Percentiles rank a stretch among this genome's conserved stretches.
phyloP scores from a whole-genome alignment of 306 rosid species.

The Leucaena leucocephala region DNA sequence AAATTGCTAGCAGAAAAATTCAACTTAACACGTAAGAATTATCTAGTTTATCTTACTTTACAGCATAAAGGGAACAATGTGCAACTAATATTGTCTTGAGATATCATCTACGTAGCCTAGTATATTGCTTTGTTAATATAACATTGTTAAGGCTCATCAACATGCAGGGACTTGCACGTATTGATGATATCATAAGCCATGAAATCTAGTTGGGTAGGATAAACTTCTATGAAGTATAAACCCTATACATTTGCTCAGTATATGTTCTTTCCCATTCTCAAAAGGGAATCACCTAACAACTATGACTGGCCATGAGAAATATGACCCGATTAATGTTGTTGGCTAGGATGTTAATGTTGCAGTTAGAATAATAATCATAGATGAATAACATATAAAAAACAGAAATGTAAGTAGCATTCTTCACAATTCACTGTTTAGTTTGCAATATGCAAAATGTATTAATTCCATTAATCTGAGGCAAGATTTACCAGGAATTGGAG shows the following conservation, averaged over 20 bases:
- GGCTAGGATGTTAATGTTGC: slow-evolving; percentile 22
- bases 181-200: slow-evolving; percentile 7
- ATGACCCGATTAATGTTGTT: neutral
- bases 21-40: slow-evolving; percentile 19
- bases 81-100: neutral
- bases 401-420: neutral
- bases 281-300: neutral
- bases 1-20: slow-evolving; percentile 11
- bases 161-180: slow-evolving; percentile 7
- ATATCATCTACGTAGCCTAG: neutral
- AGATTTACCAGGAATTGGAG: slow-evolving; percentile 89
- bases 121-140: neutral
- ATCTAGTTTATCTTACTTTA: too few species aligned
- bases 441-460: neutral
- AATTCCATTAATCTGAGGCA: slow-evolving; percentile 27
- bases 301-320: neutral
- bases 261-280: neutral
- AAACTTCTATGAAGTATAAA: neutral
- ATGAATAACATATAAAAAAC: neutral
- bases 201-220: neutral
- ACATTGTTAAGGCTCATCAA: neutral
- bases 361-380: neutral
- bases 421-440: slow-evolving; percentile 13
- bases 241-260: slow-evolving; percentile 2
- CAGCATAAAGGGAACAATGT: neutral